Conservation (phyloP, 179 eudicot genomes). For the Pouteria campechiana region DNA sequence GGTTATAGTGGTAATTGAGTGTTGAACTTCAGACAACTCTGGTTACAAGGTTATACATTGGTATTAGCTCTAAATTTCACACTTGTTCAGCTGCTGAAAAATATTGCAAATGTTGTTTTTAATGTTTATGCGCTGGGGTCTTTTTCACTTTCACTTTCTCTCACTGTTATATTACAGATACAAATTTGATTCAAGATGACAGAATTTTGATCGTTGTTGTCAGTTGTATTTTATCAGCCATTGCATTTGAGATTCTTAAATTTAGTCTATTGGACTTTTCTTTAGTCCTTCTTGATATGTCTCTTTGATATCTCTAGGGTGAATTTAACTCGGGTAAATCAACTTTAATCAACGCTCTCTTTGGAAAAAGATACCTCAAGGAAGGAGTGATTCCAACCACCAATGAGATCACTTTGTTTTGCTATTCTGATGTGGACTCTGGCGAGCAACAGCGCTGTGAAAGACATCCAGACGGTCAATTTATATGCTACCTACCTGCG, state of each 20-base stretch:
- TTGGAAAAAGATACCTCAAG: slow-evolving; percentile 68
- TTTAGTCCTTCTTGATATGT: background rate
- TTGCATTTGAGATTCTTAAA: too few relatives aligned
- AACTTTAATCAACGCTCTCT: slow-evolving; percentile 82
- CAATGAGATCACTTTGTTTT: slow-evolving; percentile 85
- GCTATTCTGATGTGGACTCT: slow-evolving; percentile 49
- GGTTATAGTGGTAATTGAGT: slow-evolving; percentile 99
- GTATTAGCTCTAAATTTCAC: slow-evolving; percentile 91
- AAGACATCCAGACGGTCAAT: slow-evolving; percentile 88
- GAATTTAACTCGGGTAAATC: slow-evolving; percentile 98
- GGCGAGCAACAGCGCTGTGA: slow-evolving; percentile 60
- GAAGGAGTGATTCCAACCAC: slow-evolving; percentile 99
- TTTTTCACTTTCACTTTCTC: too few relatives aligned
- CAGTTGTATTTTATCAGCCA: too few relatives aligned
- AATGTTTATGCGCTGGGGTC: too few relatives aligned
- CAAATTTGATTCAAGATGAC: too few relatives aligned
- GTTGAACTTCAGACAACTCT: slow-evolving; percentile 98
- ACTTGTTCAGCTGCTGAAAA: too few relatives aligned
- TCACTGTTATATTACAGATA: too few relatives aligned
- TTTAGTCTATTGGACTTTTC: background rate
- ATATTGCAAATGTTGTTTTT: too few relatives aligned
- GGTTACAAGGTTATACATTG: slow-evolving; percentile 80
- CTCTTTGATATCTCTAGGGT: slow-evolving; percentile 46
- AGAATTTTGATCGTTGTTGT: too few relatives aligned
- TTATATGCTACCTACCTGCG: slow-evolving; percentile 74